Conservation (phyloP, 2,329 filamentous ascomycete species). For the Metarhizium guizhouense region DNA sequence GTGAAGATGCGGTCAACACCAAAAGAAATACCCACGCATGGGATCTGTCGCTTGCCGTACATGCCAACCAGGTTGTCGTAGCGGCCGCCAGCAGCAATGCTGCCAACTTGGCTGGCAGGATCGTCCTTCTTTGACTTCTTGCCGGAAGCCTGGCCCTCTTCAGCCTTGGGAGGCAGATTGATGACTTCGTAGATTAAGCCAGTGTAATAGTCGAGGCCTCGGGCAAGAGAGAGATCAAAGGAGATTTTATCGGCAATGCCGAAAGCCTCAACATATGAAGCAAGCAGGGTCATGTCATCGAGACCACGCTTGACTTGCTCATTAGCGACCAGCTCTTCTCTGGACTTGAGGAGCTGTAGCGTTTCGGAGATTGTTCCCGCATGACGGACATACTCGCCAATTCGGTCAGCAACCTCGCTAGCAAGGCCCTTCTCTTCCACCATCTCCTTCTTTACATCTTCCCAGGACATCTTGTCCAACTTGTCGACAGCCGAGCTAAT, state of each 20-base stretch:
- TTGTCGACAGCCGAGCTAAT: slow-evolving; percentile 95
- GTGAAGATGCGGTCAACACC: slow-evolving; percentile 94
- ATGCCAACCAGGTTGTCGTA: slow-evolving; percentile 93
- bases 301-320: slow-evolving; percentile 70
- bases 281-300: slow-evolving; percentile 70
- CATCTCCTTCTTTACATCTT: slow-evolving; percentile 87
- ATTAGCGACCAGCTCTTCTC: slow-evolving; percentile 62
- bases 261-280: slow-evolving; percentile 74
- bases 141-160: slow-evolving; percentile 25
- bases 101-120: slow-evolving; percentile 59
- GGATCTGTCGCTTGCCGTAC: slow-evolving; percentile 83
- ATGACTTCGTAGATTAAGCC: slow-evolving; percentile 86
- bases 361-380: slow-evolving; percentile 65
- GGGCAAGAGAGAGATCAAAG: slow-evolving; percentile 82
- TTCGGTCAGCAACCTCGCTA: slow-evolving; percentile 70
- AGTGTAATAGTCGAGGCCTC: slow-evolving; percentile 89
- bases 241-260: slow-evolving; percentile 65
- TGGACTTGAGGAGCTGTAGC: slow-evolving; percentile 57
- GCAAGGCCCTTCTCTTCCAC: slow-evolving; percentile 81
- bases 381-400: slow-evolving; percentile 73
- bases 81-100: slow-evolving; percentile 79
- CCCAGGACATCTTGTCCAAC: slow-evolving; percentile 87
- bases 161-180: slow-evolving; percentile 42
- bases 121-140: slow-evolving; percentile 43
- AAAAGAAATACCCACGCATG: slow-evolving; percentile 61